Evolutionary conservation across 331 rosid genomes (phyloP).

Genomic region (Arachis monticola): DNA sequence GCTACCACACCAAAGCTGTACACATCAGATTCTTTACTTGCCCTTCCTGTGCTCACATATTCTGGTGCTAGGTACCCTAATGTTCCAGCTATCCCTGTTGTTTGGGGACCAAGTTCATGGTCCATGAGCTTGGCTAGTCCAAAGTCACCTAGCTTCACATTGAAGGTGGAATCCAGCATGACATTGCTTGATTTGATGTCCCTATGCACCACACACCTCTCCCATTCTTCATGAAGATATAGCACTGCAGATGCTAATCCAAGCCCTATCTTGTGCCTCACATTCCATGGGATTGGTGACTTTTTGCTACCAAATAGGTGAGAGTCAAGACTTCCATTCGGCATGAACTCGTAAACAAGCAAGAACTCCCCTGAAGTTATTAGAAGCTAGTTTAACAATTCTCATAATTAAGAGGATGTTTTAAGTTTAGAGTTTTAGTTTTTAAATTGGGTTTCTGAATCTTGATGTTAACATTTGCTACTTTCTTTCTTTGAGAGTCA

Average conservation of each 20-base stretch:
- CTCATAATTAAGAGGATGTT: too few species aligned
- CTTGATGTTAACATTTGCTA: too few species aligned
- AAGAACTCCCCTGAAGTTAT: too few species aligned
- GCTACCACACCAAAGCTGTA: slow-evolving; percentile 57
- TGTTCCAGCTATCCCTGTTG: slow-evolving; percentile 50
- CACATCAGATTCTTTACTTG: slow-evolving; percentile 49
- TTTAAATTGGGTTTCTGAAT: too few species aligned
- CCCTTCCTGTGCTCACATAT: slow-evolving; percentile 46
- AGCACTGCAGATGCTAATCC: slow-evolving; percentile 47
- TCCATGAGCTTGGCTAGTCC: slow-evolving; percentile 53
- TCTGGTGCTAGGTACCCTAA: slow-evolving; percentile 53
- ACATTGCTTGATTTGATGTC: slow-evolving; percentile 56
- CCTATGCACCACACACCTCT: slow-evolving; percentile 43
- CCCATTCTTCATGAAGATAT: slow-evolving; percentile 56
- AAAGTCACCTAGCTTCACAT: slow-evolving; percentile 55
- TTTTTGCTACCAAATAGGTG: slow-evolving; percentile 37
- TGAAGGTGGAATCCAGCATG: slow-evolving; percentile 52
- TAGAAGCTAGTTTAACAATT: too few species aligned
- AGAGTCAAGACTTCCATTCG: slow-evolving; percentile 51
- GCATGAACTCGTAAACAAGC: slow-evolving; percentile 52
- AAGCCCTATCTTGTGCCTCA: slow-evolving; percentile 48
- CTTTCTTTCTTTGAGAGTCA: too few species aligned
- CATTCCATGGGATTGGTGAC: slow-evolving; percentile 36
- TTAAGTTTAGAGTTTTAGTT: too few species aligned
- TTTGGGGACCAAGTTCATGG: slow-evolving; percentile 47